These are phyloP conservation scores for Fonsecaea monophora DNA, from an alignment of 2,329 filamentous ascomycete species.

Conservation along the genomic window DNA sequence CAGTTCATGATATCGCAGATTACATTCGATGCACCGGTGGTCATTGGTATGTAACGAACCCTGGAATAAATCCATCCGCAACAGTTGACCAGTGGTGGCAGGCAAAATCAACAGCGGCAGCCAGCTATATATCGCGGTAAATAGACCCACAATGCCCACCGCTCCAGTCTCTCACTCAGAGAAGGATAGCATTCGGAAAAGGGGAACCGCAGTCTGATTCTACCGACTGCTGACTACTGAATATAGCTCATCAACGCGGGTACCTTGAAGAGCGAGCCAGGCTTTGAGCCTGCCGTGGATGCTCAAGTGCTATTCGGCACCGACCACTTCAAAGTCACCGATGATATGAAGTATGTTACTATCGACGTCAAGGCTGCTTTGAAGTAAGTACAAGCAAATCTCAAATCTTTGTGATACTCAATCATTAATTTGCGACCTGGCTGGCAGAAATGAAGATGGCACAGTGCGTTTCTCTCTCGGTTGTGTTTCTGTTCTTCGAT, in stretches of 20 bases:
- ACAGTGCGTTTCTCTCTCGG: slow-evolving; percentile 1
- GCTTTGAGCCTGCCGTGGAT: neutral
- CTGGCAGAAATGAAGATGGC: slow-evolving; percentile 4
- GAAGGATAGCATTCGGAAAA: neutral
- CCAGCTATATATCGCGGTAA: slow-evolving; percentile 1
- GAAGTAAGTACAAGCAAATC: slow-evolving; percentile 1
- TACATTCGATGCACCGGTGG: slow-evolving; percentile 4
- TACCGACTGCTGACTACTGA: neutral
- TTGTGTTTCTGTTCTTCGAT: neutral
- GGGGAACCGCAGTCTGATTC: neutral
- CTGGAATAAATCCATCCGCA: neutral
- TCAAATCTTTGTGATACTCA: neutral
- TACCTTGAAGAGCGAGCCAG: slow-evolving; percentile 4
- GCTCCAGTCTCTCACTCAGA: neutral
- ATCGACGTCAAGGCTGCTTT: slow-evolving; percentile 4
- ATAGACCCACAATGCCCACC: neutral
- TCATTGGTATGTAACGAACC: neutral
- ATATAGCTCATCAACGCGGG: slow-evolving; percentile 8
- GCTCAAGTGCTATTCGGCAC: neutral
- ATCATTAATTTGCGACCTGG: neutral
- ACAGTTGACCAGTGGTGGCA: neutral
- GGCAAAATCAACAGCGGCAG: slow-evolving; percentile 6
- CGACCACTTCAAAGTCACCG: slow-evolving; percentile 9
- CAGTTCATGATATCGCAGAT: neutral
- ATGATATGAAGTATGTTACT: neutral